These are phyloP conservation scores for Ramichloridium luteum DNA, from an alignment of 2,329 filamentous ascomycete genomes.

Conservation along the genomic window DNA sequence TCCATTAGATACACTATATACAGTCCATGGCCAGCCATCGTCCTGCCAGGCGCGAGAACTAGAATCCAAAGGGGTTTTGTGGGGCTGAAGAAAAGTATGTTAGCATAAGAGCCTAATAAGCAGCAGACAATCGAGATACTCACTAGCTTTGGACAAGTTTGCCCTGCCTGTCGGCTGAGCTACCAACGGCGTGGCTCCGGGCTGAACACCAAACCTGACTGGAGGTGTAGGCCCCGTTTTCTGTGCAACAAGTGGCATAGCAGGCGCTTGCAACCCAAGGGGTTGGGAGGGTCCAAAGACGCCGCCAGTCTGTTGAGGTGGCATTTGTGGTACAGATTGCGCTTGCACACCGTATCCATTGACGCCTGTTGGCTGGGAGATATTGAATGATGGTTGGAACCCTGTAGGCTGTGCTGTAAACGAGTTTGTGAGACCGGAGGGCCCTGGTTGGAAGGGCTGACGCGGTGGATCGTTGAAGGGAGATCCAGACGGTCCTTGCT, in stretches of 20 bases:
- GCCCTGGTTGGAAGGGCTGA: conserved; percentile 26
- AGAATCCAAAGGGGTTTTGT: conserved; percentile 60
- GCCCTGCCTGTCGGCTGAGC: conserved; percentile 84
- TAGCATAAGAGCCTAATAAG: conserved; percentile 5
- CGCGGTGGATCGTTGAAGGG: conserved; percentile 46
- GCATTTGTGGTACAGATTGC: conserved; percentile 41
- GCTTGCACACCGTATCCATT: conserved; percentile 35
- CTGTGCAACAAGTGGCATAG: conserved; percentile 57
- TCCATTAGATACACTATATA: too few species aligned
- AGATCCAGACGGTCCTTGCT: conserved; percentile 43
- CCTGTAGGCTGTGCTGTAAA: conserved; percentile 39
- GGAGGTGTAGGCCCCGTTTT: conserved; percentile 77
- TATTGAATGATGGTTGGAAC: conserved; percentile 32
- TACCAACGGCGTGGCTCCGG: conserved; percentile 60
- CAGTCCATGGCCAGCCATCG: background rate
- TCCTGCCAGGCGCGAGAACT: conserved; percentile 5
- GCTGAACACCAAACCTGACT: conserved; percentile 72
- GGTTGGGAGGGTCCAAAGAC: conserved; percentile 23
- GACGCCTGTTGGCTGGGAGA: conserved; percentile 27
- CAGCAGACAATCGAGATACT: conserved; percentile 36
- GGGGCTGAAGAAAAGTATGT: conserved; percentile 38
- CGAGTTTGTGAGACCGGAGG: conserved; percentile 26
- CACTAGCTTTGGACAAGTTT: conserved; percentile 90
- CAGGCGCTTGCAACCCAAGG: conserved; percentile 20
- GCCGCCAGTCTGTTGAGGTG: conserved; percentile 41